These are phyloP conservation scores for Nicotiana benthamiana DNA, from an alignment of 257 asterid genomes.

Conservation along the genomic window DNA sequence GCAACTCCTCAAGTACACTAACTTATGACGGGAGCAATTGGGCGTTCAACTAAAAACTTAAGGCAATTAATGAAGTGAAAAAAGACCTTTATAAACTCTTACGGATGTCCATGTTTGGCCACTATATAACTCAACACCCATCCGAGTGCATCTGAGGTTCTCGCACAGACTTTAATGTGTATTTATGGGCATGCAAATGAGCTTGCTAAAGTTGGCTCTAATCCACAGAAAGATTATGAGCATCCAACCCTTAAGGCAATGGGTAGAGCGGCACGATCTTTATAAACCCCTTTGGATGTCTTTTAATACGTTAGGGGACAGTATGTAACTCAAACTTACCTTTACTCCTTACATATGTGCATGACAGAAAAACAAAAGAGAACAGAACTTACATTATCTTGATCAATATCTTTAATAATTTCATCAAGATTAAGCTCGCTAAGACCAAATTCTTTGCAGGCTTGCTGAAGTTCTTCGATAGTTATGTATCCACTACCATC, in stretches of 20 bases:
- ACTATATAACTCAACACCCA: neutral
- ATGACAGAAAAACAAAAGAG: neutral
- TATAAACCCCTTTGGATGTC: neutral
- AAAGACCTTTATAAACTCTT: neutral
- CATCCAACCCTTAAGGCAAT: constrained; percentile 1
- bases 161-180: neutral
- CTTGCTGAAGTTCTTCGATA: constrained; percentile 89
- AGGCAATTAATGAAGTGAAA: neutral
- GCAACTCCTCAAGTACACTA: neutral
- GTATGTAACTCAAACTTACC: neutral
- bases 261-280: neutral
- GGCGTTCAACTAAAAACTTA: neutral
- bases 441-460: constrained; percentile 84
- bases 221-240: neutral
- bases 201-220: neutral
- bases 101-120: neutral
- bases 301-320: neutral
- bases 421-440: constrained; percentile 82
- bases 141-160: neutral
- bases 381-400: constrained; percentile 61
- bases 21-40: neutral
- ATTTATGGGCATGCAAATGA: neutral
- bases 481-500: constrained; percentile 96
- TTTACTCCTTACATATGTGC: neutral
- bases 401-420: constrained; percentile 82